Conservation (phyloP, 1,284 basidiomycete genomes). For the Erythrobasidium hasegawianum region DNA sequence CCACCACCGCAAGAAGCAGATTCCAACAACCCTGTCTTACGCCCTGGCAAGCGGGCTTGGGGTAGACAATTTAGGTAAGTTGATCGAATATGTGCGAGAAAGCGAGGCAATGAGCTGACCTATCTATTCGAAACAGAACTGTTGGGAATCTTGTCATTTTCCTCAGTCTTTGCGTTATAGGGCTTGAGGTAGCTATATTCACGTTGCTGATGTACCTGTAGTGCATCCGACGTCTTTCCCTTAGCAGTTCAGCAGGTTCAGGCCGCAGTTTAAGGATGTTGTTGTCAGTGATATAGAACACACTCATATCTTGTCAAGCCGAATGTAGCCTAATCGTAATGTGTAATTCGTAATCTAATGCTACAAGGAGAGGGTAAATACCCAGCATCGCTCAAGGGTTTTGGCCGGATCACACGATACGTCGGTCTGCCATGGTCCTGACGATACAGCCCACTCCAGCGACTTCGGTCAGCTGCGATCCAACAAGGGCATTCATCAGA, state of each 20-base stretch:
- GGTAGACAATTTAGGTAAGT: constrained; percentile 32
- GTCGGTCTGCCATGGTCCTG: constrained; percentile 91
- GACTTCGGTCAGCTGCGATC: constrained; percentile 76
- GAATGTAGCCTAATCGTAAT: not conserved
- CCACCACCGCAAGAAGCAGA: constrained; percentile 22
- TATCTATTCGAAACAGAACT: not conserved
- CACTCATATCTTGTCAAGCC: too few species aligned
- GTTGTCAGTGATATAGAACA: not conserved
- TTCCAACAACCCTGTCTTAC: not conserved
- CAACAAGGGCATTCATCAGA: constrained; percentile 15
- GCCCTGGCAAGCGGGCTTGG: constrained; percentile 33
- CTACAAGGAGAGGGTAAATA: constrained; percentile 10
- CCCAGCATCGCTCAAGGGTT: not conserved
- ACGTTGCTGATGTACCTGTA: constrained; percentile 25
- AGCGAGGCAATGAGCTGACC: not conserved
- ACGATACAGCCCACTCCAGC: constrained; percentile 96
- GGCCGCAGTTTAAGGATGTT: not conserved
- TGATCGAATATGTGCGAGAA: not conserved
- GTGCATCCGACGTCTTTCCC: not conserved
- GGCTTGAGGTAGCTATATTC: constrained; percentile 28
- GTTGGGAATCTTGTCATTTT: constrained; percentile 29
- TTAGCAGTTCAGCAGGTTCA: too few species aligned
- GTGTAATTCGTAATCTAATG: constrained; percentile 1
- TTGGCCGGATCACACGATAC: constrained; percentile 58
- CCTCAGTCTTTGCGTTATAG: constrained; percentile 16